A percentile compares a stretch with the other conserved stretches of the same genome.
Conservation (phyloP, 805 yeast species). For the Cyberlindnera samutprakarnensis region DNA sequence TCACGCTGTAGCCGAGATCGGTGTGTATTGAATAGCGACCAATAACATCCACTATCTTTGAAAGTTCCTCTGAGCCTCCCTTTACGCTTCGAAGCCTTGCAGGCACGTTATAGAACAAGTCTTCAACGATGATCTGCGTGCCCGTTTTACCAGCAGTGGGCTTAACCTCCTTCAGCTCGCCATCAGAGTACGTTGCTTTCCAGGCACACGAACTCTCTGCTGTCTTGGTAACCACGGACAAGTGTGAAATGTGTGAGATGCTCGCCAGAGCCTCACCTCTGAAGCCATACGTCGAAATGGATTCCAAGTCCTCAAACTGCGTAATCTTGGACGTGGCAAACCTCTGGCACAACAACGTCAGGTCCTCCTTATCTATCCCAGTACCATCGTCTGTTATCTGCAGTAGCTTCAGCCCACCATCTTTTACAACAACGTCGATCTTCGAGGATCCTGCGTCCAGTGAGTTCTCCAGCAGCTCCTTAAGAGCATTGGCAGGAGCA, state of each 20-base stretch:
- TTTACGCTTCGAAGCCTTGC: conserved; percentile 63
- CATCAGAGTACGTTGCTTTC: conserved; percentile 60
- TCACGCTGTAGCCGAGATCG: conserved; percentile 69
- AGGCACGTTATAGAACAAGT: conserved; percentile 82
- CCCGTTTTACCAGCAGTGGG: conserved; percentile 87
- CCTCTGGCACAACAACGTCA: conserved; percentile 77
- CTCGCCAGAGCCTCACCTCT: conserved; percentile 96
- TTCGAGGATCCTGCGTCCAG: conserved; percentile 76
- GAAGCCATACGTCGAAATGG: conserved; percentile 81
- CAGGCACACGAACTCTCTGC: conserved; percentile 57
- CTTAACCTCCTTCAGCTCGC: conserved; percentile 41
- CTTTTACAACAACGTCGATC: conserved; percentile 77
- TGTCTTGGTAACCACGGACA: conserved; percentile 74
- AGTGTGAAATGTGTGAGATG: conserved; percentile 81
- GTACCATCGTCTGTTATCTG: conserved; percentile 87
- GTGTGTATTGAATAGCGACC: conserved; percentile 76
- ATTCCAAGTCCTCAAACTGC: conserved; percentile 65
- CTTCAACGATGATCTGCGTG: conserved; percentile 79
- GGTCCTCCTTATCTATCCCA: conserved; percentile 70
- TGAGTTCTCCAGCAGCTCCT: conserved; percentile 87
- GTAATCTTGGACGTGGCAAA: conserved; percentile 85
- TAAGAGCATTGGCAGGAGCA: conserved; percentile 90
- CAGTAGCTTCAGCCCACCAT: conserved; percentile 82
- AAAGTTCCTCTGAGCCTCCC: conserved; percentile 65
- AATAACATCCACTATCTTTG: conserved; percentile 71